phyloP scores from a whole-genome alignment of 2,329 filamentous ascomycete species.

The Aspergillus arachidicola region DNA sequence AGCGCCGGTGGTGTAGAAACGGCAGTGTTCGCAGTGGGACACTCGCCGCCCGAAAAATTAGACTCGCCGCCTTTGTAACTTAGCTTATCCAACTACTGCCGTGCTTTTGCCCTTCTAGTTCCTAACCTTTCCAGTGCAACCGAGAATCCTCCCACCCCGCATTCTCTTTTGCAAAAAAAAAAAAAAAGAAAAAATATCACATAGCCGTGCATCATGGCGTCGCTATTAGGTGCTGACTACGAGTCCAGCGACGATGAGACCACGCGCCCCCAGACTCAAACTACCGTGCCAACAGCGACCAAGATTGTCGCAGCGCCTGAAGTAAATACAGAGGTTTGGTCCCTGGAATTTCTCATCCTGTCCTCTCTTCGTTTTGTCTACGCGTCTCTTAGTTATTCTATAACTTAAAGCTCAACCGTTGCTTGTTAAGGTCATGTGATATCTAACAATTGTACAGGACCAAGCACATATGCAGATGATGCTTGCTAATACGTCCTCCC shows the following conservation, averaged over 20 bases:
- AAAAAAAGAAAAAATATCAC: too few relatives aligned
- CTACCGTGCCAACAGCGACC: constrained; percentile 34
- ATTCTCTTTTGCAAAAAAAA: neutral
- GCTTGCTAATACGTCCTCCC: constrained; percentile 55
- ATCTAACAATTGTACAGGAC: constrained; percentile 49
- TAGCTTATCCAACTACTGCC: constrained; percentile 10
- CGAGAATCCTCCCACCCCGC: neutral
- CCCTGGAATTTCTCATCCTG: constrained; percentile 24
- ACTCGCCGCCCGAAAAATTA: constrained; percentile 38
- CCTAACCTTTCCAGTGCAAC: constrained; percentile 5
- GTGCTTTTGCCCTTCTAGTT: constrained; percentile 5
- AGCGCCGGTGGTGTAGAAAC: neutral
- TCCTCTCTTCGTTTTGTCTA: neutral
- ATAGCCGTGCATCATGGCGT: constrained; percentile 39
- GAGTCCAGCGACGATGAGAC: constrained; percentile 54
- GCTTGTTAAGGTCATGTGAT: constrained; percentile 17
- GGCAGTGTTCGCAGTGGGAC: constrained; percentile 24
- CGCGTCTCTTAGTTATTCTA: neutral
- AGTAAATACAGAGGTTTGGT: constrained; percentile 60
- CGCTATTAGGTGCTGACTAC: constrained; percentile 48
- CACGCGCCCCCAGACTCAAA: constrained; percentile 24
- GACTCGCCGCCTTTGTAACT: constrained; percentile 4
- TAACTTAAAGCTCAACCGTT: neutral
- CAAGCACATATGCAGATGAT: constrained; percentile 54
- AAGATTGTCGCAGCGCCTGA: constrained; percentile 54